A percentile compares a stretch with the other conserved stretches of the same genome.
Conservation (phyloP, 345 rosid species). For the Ailanthus altissimus region DNA sequence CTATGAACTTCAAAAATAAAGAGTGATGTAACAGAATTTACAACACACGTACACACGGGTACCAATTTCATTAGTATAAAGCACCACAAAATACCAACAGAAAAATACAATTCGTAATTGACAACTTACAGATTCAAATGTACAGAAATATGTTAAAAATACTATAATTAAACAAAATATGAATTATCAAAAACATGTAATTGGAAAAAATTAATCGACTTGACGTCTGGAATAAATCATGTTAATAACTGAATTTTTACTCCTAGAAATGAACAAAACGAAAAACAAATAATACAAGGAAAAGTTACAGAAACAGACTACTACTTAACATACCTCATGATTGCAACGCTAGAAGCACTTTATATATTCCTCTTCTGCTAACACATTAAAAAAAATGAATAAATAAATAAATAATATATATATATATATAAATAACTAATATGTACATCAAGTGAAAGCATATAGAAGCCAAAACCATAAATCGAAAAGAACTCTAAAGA, state of each 20-base stretch:
- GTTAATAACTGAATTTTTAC: background rate
- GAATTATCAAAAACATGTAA: no score
- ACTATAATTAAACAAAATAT: no score
- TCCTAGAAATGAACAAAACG: background rate
- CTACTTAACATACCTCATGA: conserved; percentile 35
- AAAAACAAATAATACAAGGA: background rate
- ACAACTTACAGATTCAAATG: no score
- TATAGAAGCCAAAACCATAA: background rate
- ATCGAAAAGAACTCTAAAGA: background rate
- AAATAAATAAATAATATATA: background rate
- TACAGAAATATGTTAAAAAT: no score
- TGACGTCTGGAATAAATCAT: background rate
- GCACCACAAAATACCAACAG: background rate
- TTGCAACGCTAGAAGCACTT: conserved; percentile 9
- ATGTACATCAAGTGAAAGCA: background rate
- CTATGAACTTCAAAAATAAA: no score
- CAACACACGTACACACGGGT: no score
- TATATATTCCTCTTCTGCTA: conserved; percentile 16
- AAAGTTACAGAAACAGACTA: background rate
- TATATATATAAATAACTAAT: no score
- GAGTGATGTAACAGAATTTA: no score
- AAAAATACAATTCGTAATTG: no score
- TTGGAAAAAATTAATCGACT: background rate
- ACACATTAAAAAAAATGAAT: background rate
- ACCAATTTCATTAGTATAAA: no score